Evolutionary conservation across 768 basidiomycete genomes (phyloP).

Genomic region (Hebeloma cylindrosporum): DNA sequence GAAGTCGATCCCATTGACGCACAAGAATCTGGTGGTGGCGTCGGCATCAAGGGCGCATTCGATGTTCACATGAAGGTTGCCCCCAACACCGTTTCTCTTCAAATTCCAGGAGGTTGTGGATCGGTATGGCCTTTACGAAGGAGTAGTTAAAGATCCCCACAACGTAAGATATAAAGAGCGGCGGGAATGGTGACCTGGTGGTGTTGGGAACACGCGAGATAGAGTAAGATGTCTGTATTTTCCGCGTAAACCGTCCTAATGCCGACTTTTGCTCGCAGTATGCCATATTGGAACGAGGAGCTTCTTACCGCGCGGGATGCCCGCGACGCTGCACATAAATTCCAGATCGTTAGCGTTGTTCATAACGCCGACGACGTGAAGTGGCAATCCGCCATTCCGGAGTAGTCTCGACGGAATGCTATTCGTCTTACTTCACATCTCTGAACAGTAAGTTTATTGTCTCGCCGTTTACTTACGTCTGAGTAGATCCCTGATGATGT

Average conservation of each 20-base stretch:
- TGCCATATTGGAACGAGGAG: conserved; percentile 1
- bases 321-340: conserved; percentile 3
- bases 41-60: conserved; percentile 7
- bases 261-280: neutral
- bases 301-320: conserved; percentile 3
- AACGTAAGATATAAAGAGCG: neutral
- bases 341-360: conserved; percentile 8
- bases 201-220: conserved; percentile 10
- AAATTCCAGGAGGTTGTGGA: conserved; percentile 4
- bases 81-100: neutral
- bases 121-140: neutral
- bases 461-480: neutral
- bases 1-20: neutral
- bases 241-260: neutral
- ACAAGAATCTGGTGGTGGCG: conserved; percentile 6
- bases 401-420: conserved; percentile 8
- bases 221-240: conserved; percentile 2
- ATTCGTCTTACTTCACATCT: conserved; percentile 6
- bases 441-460: conserved; percentile 4
- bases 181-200: conserved; percentile 2
- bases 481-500: neutral
- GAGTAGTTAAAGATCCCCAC: neutral
- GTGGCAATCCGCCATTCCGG: conserved; percentile 5
- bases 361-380: conserved; percentile 3
- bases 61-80: conserved; percentile 10